Conservation (phyloP, 176 grass and related monocot genomes). For the Carex cristatella region DNA sequence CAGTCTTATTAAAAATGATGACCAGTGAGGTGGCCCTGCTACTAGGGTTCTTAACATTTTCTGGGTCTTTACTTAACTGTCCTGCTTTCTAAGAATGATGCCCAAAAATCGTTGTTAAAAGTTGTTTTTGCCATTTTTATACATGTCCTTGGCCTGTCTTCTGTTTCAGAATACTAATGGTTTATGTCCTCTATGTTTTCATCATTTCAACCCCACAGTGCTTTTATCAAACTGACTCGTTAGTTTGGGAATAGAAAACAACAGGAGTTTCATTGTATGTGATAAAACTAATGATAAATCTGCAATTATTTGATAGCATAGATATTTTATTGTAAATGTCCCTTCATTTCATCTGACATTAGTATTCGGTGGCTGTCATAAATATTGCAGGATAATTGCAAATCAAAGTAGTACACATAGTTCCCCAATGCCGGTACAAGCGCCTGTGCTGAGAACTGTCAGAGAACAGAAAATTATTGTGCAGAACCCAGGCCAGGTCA, state of each 20-base stretch:
- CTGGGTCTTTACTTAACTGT: background rate
- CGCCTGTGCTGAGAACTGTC: constrained; percentile 63
- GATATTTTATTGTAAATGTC: background rate
- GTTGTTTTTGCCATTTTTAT: background rate
- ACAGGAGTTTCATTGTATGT: background rate
- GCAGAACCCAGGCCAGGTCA: constrained; percentile 61
- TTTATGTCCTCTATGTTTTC: background rate
- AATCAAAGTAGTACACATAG: constrained; percentile 1
- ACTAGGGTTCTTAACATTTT: background rate
- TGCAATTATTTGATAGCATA: background rate
- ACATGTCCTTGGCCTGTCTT: background rate
- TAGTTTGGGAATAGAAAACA: background rate
- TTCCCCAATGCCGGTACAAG: constrained; percentile 24
- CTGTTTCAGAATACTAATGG: background rate
- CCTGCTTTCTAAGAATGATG: background rate
- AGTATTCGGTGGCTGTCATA: background rate
- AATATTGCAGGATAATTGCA: constrained; percentile 45
- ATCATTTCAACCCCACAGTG: background rate
- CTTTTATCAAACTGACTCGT: background rate
- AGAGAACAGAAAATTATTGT: constrained; percentile 86
- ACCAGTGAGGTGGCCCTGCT: background rate
- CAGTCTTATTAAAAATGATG: background rate
- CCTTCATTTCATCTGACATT: constrained; percentile 15
- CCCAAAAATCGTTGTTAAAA: background rate
- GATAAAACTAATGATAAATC: background rate